Percentiles rank a stretch among this genome's conserved stretches.
Conservation (phyloP, 805 yeast genomes). For the Wickerhamiella bombiphila region DNA sequence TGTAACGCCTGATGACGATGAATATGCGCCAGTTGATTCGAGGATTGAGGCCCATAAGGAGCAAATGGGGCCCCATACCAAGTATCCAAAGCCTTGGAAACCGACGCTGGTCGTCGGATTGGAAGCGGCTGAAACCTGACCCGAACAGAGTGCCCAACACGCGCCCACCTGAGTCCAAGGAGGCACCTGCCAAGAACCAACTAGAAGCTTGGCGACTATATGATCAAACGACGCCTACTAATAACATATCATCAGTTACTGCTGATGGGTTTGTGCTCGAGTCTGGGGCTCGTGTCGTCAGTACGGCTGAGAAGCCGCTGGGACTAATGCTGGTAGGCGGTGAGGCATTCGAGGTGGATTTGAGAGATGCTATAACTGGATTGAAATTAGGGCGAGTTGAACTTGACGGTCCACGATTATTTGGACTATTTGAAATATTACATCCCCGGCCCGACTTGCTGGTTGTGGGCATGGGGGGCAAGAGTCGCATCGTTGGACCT, state of each 20-base stretch:
- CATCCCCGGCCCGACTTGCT: conserved; percentile 69
- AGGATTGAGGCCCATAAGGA: too few species aligned
- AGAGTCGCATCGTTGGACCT: conserved; percentile 49
- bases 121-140: conserved; percentile 16
- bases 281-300: conserved; percentile 28
- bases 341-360: conserved; percentile 47
- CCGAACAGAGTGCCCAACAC: conserved; percentile 17
- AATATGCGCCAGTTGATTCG: too few species aligned
- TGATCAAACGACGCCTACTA: conserved; percentile 31
- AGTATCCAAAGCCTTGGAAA: too few species aligned
- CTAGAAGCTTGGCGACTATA: conserved; percentile 31
- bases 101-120: too few species aligned
- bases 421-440: conserved; percentile 37
- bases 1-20: too few species aligned
- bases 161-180: conserved; percentile 14
- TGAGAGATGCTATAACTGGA: conserved; percentile 28
- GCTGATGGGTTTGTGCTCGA: conserved; percentile 46
- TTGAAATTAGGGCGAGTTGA: conserved; percentile 42
- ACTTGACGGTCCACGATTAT: conserved; percentile 28
- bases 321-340: conserved; percentile 25
- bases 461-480: conserved; percentile 53
- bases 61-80: too few species aligned
- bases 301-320: conserved; percentile 20
- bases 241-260: conserved; percentile 38
- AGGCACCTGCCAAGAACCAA: conserved; percentile 17